phyloP scores from a whole-genome alignment of 768 basidiomycete genomes.

The Boletus tylopilopsis region DNA sequence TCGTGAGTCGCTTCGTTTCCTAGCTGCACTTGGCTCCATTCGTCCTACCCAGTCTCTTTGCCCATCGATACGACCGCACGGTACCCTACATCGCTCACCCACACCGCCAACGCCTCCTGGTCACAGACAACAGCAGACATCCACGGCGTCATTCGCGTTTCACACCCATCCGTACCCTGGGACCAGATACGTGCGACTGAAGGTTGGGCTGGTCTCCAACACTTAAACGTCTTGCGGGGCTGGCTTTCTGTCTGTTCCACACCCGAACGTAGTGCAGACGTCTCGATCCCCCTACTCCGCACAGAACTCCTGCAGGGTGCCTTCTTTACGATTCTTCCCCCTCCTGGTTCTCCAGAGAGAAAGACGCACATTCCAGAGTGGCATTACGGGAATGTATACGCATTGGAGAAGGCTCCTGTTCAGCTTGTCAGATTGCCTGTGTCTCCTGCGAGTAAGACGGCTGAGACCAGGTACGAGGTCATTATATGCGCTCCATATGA shows the following conservation, averaged over 20 bases:
- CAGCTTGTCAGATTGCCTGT: slow-evolving; percentile 49
- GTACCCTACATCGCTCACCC: slow-evolving; percentile 57
- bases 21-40: background rate
- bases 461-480: slow-evolving; percentile 57
- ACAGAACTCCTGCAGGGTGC: slow-evolving; percentile 68
- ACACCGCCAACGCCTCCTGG: slow-evolving; percentile 52
- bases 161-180: slow-evolving; percentile 66
- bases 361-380: slow-evolving; percentile 44
- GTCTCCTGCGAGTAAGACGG: slow-evolving; percentile 33
- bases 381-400: slow-evolving; percentile 88
- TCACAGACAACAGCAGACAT: slow-evolving; percentile 37
- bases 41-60: slow-evolving; percentile 5
- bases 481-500: slow-evolving; percentile 84
- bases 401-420: slow-evolving; percentile 49
- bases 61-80: slow-evolving; percentile 16
- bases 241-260: slow-evolving; percentile 58
- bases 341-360: slow-evolving; percentile 27
- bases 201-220: slow-evolving; percentile 87
- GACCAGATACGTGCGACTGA: slow-evolving; percentile 65
- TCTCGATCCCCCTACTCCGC: slow-evolving; percentile 43
- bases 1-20: slow-evolving; percentile 37
- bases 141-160: slow-evolving; percentile 53
- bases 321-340: slow-evolving; percentile 68
- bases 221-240: slow-evolving; percentile 67
- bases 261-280: background rate